Base-by-base conservation (phyloP, 1,139 yeast species). In the Nakaseomyces bracarensis region DNA sequence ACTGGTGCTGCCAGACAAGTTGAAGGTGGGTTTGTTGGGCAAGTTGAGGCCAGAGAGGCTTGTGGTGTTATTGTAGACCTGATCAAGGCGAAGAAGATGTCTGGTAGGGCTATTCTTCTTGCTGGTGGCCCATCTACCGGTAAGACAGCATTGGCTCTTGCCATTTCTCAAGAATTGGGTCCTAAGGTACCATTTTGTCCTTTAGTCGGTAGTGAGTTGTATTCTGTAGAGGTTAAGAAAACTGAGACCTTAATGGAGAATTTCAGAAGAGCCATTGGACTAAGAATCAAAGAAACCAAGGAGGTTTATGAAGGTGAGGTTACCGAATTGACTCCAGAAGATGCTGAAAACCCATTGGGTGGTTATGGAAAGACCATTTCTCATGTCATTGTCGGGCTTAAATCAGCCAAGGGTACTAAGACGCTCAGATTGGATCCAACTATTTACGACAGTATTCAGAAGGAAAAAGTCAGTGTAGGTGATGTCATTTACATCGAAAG, bases 111-210 rank as follows among this genome's bases (percentile, higher is more conserved):
- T n/a, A 79, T 91, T 38, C 67, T 91, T 48, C 71, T 91, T 43
- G 97, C 98, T 0, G 98, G 98, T 47, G 95, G 95, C 3, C 97
- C 98, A 14, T 97, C 97, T 3, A 89, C 97, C 3, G 98, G 98
- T 58, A 91, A 91, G 65, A 91, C 98, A 1, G 98, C 98, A 0
- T 71, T 91, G 58, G 97, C 98, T 0, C 69, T 93, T 46, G 98
- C 97, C 1, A 81, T 93, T 44, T 85, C 97, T 2, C 98, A 91
- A 62, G 98, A 91, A 63, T 71, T 91, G 54, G 99, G 99, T 1
- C 96, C 98, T 36, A 91, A 91, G 59, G 98, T 91, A 42, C 99
- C 99, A 38, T 91, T 91, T 61, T 89, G 96, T 61, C 98, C 98
- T 4, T 82, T 91, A 57, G 98, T 93, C 25, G 99, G 98, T 20